A percentile compares a stretch with the other conserved stretches of the same genome.
Conservation (phyloP, 495 filamentous ascomycete genomes). For the Penicillium herquei region DNA sequence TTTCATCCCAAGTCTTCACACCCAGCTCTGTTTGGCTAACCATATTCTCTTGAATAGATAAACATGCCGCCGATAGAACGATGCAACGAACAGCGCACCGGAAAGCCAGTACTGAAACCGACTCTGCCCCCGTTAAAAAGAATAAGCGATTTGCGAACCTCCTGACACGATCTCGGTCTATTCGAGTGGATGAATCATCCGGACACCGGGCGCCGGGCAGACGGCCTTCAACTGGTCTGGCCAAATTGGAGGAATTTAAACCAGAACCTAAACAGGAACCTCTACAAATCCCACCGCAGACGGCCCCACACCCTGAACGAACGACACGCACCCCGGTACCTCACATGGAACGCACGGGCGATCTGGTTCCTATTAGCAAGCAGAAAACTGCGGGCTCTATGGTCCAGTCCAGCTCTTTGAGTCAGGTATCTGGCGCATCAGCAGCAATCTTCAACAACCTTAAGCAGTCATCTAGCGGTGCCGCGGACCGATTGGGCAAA, state of each 20-base stretch:
- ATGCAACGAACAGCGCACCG: slow-evolving; percentile 22
- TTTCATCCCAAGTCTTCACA: neutral
- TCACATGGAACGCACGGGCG: slow-evolving; percentile 56
- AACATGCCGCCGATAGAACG: slow-evolving; percentile 20
- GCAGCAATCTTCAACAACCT: slow-evolving; percentile 69
- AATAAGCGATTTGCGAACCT: slow-evolving; percentile 56
- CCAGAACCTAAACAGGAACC: neutral
- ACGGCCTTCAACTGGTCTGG: slow-evolving; percentile 45
- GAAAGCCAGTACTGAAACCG: slow-evolving; percentile 32
- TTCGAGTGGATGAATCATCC: slow-evolving; percentile 52
- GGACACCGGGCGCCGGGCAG: slow-evolving; percentile 31
- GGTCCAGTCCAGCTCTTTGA: slow-evolving; percentile 56
- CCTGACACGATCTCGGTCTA: slow-evolving; percentile 66
- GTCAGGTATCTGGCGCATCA: slow-evolving; percentile 60
- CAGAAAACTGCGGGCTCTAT: slow-evolving; percentile 49
- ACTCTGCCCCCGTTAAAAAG: slow-evolving; percentile 35
- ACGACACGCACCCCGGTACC: slow-evolving; percentile 45
- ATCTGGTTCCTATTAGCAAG: slow-evolving; percentile 38
- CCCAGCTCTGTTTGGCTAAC: slow-evolving; percentile 9
- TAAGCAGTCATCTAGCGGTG: slow-evolving; percentile 67
- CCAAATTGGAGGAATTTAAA: slow-evolving; percentile 40
- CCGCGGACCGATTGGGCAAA: slow-evolving; percentile 68
- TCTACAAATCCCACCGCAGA: slow-evolving; percentile 38
- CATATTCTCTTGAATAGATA: slow-evolving; percentile 12
- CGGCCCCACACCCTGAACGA: slow-evolving; percentile 60